Evolutionary conservation across 148 eudicot genomes (phyloP).

Genomic region (Fallopia convolvulus): DNA sequence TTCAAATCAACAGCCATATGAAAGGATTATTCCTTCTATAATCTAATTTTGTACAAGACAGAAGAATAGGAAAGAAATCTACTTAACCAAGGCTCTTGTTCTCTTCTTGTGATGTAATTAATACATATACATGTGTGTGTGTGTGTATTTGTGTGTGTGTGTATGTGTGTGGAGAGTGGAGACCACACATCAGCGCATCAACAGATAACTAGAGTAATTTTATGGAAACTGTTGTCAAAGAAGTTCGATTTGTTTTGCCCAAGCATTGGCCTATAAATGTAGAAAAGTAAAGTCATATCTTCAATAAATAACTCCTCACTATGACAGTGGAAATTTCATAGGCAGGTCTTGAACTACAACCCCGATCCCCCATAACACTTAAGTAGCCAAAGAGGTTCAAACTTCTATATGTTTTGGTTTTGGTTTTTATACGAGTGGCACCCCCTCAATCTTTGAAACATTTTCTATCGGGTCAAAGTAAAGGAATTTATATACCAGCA

Average conservation of each 20-base stretch:
- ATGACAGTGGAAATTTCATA: background rate
- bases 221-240: background rate
- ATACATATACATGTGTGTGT: too few species aligned
- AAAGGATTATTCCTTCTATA: background rate
- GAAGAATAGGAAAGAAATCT: background rate
- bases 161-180: too few species aligned
- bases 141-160: too few species aligned
- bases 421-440: background rate
- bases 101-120: too few species aligned
- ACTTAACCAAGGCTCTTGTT: background rate
- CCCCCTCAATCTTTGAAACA: background rate
- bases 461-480: constrained; percentile 4
- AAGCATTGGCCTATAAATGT: background rate
- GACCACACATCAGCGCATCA: too few species aligned
- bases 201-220: background rate
- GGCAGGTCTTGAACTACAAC: background rate
- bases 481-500: background rate
- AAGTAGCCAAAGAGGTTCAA: constrained; percentile 7
- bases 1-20: background rate
- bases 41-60: background rate
- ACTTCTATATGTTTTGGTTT: background rate
- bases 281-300: background rate
- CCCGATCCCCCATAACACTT: background rate
- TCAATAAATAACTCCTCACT: background rate
- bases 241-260: background rate